These are phyloP conservation scores for Canna indica DNA, from an alignment of 176 grass and related monocot species.

Conservation along the genomic window DNA sequence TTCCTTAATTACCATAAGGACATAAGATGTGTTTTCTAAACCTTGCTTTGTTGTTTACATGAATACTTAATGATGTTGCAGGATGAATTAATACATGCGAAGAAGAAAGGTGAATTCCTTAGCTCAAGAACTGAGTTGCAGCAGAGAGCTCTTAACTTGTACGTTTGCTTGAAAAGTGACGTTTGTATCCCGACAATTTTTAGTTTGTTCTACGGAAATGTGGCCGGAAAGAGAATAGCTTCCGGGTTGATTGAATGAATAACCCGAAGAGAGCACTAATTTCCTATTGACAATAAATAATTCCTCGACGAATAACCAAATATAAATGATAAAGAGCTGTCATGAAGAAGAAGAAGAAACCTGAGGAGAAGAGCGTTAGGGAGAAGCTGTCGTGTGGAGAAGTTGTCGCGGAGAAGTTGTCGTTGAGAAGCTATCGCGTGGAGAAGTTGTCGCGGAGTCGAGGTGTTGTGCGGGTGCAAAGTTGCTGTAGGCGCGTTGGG, in stretches of 20 bases:
- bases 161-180: conserved; percentile 23
- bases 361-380: too few relatives aligned
- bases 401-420: too few relatives aligned
- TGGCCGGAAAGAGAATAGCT: conserved; percentile 28
- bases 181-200: conserved; percentile 23
- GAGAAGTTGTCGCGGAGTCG: too few relatives aligned
- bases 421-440: too few relatives aligned
- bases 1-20: too few relatives aligned
- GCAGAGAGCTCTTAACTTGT: conserved; percentile 26
- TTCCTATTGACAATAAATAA: too few relatives aligned
- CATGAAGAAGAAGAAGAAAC: too few relatives aligned
- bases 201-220: conserved; percentile 25
- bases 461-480: too few relatives aligned
- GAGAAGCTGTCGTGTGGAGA: too few relatives aligned
- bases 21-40: background rate
- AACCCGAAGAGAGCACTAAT: too few relatives aligned
- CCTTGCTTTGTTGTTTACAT: background rate
- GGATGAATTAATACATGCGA: conserved; percentile 34
- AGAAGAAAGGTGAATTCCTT: conserved; percentile 22
- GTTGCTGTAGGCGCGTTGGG: too few relatives aligned
- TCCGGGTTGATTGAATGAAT: conserved; percentile 13
- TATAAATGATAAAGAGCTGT: too few relatives aligned
- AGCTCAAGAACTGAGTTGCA: conserved; percentile 13
- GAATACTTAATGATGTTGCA: conserved; percentile 6
- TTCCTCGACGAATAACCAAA: background rate